These are phyloP conservation scores for Colletotrichum lindemuthianum DNA, from an alignment of 2,329 filamentous ascomycete species.

Conservation along the genomic window DNA sequence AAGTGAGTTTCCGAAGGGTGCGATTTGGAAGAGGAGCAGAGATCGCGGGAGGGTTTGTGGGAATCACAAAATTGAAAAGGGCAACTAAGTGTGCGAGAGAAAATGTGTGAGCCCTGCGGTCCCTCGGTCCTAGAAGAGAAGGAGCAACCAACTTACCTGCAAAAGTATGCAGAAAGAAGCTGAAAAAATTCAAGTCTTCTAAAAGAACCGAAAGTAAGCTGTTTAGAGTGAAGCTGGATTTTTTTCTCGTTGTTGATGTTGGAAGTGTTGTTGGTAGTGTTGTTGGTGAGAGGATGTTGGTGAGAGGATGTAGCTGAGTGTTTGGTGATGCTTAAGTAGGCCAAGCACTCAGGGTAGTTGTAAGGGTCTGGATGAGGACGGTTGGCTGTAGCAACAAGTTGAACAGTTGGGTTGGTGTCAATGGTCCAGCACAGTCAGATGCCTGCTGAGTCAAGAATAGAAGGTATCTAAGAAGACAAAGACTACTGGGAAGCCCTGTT, in stretches of 20 bases:
- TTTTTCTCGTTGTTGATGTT: conserved; percentile 2
- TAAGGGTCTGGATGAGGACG: no score
- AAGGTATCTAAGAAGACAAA: conserved; percentile 24
- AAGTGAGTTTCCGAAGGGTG: conserved; percentile 4
- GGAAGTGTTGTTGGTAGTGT: neutral
- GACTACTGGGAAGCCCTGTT: conserved; percentile 3
- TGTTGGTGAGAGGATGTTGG: no score
- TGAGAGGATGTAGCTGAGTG: no score
- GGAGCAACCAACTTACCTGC: conserved; percentile 20
- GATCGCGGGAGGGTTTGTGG: neutral
- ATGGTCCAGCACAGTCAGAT: conserved; percentile 31
- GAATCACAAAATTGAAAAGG: neutral
- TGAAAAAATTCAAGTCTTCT: conserved; percentile 22
- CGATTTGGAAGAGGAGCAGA: conserved; percentile 5
- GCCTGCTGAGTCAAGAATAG: conserved; percentile 36
- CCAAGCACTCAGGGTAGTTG: no score
- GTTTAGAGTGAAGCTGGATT: neutral
- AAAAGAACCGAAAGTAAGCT: conserved; percentile 20
- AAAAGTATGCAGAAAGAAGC: conserved; percentile 20
- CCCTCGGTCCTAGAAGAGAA: neutral
- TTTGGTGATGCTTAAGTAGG: no score
- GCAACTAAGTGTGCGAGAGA: neutral
- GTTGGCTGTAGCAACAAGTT: no score
- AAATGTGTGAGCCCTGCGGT: neutral
- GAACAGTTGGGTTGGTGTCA: conserved; percentile 4